phyloP scores from a whole-genome alignment of 345 rosid genomes.

The Salix exigua region DNA sequence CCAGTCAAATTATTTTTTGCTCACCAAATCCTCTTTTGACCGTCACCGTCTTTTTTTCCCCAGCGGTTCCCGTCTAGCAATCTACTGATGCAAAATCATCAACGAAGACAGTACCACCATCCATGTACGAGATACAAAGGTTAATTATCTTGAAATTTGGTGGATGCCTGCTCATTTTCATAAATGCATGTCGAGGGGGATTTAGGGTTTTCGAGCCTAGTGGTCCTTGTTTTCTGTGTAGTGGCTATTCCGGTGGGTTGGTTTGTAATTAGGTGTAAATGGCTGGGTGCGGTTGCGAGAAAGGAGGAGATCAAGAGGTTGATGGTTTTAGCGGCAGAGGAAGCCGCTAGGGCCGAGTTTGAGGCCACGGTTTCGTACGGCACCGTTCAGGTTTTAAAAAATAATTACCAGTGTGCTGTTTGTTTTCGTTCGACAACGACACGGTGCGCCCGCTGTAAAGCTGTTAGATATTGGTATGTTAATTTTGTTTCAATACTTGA shows the following conservation, averaged over 20 bases:
- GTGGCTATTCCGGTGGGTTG: conserved; percentile 43
- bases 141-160: not conserved
- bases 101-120: not conserved
- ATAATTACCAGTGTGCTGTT: conserved; percentile 58
- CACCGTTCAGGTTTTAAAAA: conserved; percentile 29
- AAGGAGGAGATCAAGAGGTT: conserved; percentile 73
- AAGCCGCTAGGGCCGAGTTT: conserved; percentile 75
- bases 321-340: conserved; percentile 72
- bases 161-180: conserved; percentile 35
- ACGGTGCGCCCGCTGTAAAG: conserved; percentile 81
- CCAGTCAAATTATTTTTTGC: not conserved
- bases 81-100: conserved; percentile 28
- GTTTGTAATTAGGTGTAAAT: conserved; percentile 54
- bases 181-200: conserved; percentile 79
- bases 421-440: conserved; percentile 73
- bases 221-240: conserved; percentile 49
- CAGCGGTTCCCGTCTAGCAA: conserved; percentile 13
- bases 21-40: not conserved
- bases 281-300: conserved; percentile 59
- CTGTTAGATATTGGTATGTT: conserved; percentile 85
- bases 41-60: conserved; percentile 11
- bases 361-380: conserved; percentile 57
- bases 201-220: conserved; percentile 83
- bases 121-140: not conserved
- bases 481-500: not conserved